Conservation (phyloP, 768 basidiomycete genomes). For the Pulveroboletus sp. region DNA sequence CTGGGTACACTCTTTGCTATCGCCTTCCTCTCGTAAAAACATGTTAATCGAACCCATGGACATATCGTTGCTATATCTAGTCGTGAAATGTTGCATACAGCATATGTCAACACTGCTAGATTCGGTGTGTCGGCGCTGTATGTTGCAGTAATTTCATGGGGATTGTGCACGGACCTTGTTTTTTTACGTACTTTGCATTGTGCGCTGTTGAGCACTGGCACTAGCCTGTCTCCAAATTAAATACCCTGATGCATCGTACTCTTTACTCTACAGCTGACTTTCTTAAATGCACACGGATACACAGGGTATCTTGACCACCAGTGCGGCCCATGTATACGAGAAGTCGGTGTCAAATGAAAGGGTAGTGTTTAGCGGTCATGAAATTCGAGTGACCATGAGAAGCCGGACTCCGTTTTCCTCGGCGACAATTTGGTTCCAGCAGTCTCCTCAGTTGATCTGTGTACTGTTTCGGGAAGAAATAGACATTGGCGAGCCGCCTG, state of each 20-base stretch:
- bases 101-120: neutral
- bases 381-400: too few relatives aligned
- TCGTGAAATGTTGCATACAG: constrained; percentile 1
- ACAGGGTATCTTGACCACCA: neutral
- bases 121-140: neutral
- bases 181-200: neutral
- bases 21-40: constrained; percentile 35
- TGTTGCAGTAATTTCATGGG: constrained; percentile 2
- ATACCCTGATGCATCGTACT: constrained; percentile 18
- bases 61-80: neutral
- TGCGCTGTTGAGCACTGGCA: constrained; percentile 24
- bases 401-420: too few relatives aligned
- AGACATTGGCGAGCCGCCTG: too few relatives aligned
- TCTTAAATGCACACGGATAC: neutral
- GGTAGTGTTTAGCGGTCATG: too few relatives aligned
- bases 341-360: too few relatives aligned
- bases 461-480: too few relatives aligned
- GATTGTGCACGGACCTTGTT: constrained; percentile 8
- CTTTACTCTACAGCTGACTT: constrained; percentile 12
- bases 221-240: constrained; percentile 15
- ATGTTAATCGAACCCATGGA: neutral
- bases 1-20: constrained; percentile 35
- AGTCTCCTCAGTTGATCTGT: too few relatives aligned
- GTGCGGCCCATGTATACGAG: neutral
- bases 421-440: too few relatives aligned